Evolutionary conservation across 139 green algal genomes (phyloP).

Genomic region (Chlamydomonas sp.): DNA sequence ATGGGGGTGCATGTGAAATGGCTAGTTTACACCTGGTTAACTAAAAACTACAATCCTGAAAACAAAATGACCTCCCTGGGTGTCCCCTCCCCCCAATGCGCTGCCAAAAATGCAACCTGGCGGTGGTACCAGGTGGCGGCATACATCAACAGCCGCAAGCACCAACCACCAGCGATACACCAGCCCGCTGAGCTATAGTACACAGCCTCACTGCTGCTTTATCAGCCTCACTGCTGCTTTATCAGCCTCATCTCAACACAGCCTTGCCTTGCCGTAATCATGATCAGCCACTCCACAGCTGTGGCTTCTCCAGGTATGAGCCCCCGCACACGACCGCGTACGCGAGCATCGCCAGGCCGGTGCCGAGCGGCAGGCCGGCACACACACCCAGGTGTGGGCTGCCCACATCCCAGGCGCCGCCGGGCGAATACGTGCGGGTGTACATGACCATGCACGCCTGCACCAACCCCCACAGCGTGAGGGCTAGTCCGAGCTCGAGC

Average conservation of each 20-base stretch:
- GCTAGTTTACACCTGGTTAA: too few relatives aligned
- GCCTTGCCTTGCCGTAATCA: not conserved
- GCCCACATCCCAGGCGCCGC: not conserved
- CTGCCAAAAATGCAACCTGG: too few relatives aligned
- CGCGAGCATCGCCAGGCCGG: not conserved
- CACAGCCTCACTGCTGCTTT: conserved; percentile 74
- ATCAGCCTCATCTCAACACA: conserved; percentile 69
- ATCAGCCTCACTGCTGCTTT: conserved; percentile 89
- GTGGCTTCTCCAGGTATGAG: not conserved
- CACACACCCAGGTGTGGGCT: not conserved
- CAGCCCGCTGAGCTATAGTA: conserved; percentile 71
- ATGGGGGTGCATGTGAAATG: too few relatives aligned
- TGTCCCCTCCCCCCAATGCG: too few relatives aligned
- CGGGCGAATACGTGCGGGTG: too few relatives aligned
- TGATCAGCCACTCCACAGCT: not conserved
- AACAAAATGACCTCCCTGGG: too few relatives aligned
- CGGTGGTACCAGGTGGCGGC: too few relatives aligned
- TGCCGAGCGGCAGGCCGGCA: not conserved
- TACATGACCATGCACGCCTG: too few relatives aligned
- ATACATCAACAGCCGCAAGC: too few relatives aligned
- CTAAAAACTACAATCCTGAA: too few relatives aligned
- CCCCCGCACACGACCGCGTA: not conserved
- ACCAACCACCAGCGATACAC: too few relatives aligned
- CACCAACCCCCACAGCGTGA: not conserved
- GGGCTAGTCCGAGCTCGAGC: not conserved